A percentile compares a stretch with the other conserved stretches of the same genome.
Evolutionary conservation across 2,329 filamentous ascomycete species (phyloP).

Genomic region (Talaromyces verruculosus): DNA sequence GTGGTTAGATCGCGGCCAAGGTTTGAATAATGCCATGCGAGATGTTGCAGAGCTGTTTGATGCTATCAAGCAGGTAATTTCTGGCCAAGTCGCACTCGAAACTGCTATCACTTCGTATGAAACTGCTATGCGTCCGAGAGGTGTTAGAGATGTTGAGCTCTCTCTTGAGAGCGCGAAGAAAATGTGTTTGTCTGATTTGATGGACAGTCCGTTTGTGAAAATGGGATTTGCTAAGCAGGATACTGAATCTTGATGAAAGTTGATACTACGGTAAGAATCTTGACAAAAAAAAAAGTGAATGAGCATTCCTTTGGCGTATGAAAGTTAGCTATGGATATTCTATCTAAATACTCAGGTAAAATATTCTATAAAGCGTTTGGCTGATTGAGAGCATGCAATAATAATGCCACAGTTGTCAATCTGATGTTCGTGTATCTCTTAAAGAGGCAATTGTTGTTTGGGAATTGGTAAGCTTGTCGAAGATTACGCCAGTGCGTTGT

Average conservation of each 20-base stretch:
- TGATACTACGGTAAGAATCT: neutral
- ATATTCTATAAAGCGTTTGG: neutral
- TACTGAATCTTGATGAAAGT: neutral
- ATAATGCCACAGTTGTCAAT: neutral
- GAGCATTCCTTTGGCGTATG: neutral
- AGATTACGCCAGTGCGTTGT: neutral
- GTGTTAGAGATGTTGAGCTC: slow-evolving; percentile 15
- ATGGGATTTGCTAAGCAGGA: slow-evolving; percentile 13
- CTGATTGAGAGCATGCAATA: too few species aligned
- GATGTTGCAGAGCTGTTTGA: slow-evolving; percentile 9
- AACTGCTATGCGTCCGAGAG: slow-evolving; percentile 10
- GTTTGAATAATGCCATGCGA: slow-evolving; percentile 17
- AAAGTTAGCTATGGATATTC: neutral
- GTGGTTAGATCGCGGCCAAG: slow-evolving; percentile 14
- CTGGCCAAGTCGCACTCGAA: neutral
- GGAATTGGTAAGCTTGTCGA: neutral
- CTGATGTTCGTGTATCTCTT: too few species aligned
- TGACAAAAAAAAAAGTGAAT: neutral
- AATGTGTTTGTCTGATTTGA: slow-evolving; percentile 7
- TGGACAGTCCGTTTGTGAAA: slow-evolving; percentile 15
- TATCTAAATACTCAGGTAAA: neutral
- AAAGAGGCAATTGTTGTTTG: neutral
- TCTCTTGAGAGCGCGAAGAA: slow-evolving; percentile 9
- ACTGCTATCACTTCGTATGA: slow-evolving; percentile 10
- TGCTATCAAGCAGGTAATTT: neutral